These are phyloP conservation scores for Botrytis deweyae DNA, from an alignment of 2,329 filamentous ascomycete species.

Conservation along the genomic window DNA sequence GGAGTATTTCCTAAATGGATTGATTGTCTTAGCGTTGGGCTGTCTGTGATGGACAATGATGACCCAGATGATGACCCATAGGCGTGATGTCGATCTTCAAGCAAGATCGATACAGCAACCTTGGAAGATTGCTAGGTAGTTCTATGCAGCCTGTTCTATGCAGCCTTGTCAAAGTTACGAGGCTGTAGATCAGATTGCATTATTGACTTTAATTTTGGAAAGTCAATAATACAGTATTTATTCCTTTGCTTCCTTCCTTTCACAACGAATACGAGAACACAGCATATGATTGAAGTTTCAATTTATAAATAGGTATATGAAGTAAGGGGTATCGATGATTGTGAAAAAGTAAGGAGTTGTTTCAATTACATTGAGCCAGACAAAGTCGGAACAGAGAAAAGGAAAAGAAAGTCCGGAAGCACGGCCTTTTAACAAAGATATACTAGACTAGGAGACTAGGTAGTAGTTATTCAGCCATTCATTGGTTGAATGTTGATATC, in stretches of 20 bases:
- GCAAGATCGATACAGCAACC: background rate
- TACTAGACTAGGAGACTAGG: background rate
- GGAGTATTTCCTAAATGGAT: background rate
- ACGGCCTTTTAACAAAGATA: background rate
- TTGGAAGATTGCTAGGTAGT: background rate
- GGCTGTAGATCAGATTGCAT: background rate
- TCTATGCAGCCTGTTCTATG: constrained; percentile 14
- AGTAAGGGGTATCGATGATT: constrained; percentile 1
- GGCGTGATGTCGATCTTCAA: constrained; percentile 4
- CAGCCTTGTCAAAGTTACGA: constrained; percentile 1
- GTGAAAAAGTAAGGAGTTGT: constrained; percentile 10
- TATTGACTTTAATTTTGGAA: background rate
- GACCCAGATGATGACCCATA: background rate
- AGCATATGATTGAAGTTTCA: constrained; percentile 1
- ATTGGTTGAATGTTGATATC: background rate
- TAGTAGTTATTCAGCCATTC: background rate
- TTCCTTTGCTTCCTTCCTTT: background rate
- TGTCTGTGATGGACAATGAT: background rate
- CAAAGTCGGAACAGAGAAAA: background rate
- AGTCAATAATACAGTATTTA: background rate
- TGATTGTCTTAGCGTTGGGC: background rate
- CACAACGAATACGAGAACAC: background rate
- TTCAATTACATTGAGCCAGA: constrained; percentile 11
- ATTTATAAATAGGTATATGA: background rate
- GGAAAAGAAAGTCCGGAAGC: background rate